Conservation (phyloP, 2,329 filamentous ascomycete genomes). For the Dactylella cylindrospora region DNA sequence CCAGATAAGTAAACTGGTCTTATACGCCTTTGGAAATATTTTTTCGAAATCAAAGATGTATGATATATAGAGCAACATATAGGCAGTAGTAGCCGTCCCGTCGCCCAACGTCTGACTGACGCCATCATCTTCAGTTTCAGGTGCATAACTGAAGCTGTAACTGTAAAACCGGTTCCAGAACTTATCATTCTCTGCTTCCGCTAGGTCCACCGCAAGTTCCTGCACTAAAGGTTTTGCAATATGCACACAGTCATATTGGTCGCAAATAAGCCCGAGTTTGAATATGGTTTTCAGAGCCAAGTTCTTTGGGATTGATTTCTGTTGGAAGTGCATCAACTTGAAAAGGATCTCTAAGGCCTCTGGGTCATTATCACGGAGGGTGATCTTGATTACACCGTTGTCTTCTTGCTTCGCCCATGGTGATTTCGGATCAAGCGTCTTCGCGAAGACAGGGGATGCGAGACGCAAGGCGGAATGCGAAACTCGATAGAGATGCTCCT, state of each 20-base stretch:
- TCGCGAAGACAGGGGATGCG: slow-evolving; percentile 30
- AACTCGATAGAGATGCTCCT: slow-evolving; percentile 11
- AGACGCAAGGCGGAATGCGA: slow-evolving; percentile 18
- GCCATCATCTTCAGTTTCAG: slow-evolving; percentile 1
- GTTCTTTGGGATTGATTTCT: slow-evolving; percentile 7
- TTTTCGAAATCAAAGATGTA: slow-evolving; percentile 30
- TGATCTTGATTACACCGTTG: background rate
- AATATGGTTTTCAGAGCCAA: slow-evolving; percentile 24
- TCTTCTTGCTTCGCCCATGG: slow-evolving; percentile 22
- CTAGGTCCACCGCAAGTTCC: slow-evolving; percentile 11
- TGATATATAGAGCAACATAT: slow-evolving; percentile 33
- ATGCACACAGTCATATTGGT: slow-evolving; percentile 35
- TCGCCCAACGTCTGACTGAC: slow-evolving; percentile 7
- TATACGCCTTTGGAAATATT: slow-evolving; percentile 26
- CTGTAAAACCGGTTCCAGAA: slow-evolving; percentile 28
- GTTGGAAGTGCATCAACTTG: slow-evolving; percentile 31
- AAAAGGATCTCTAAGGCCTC: slow-evolving; percentile 17
- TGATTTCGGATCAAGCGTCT: slow-evolving; percentile 25
- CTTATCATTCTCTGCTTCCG: slow-evolving; percentile 9
- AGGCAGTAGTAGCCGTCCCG: slow-evolving; percentile 14
- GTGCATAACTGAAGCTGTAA: slow-evolving; percentile 8
- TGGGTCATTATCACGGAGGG: slow-evolving; percentile 21
- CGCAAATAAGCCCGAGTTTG: slow-evolving; percentile 13
- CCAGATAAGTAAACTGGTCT: slow-evolving; percentile 31
- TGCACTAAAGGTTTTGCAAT: slow-evolving; percentile 29